Evolutionary conservation across 768 basidiomycete species (phyloP).

Genomic region (Kwoniella sp.): DNA sequence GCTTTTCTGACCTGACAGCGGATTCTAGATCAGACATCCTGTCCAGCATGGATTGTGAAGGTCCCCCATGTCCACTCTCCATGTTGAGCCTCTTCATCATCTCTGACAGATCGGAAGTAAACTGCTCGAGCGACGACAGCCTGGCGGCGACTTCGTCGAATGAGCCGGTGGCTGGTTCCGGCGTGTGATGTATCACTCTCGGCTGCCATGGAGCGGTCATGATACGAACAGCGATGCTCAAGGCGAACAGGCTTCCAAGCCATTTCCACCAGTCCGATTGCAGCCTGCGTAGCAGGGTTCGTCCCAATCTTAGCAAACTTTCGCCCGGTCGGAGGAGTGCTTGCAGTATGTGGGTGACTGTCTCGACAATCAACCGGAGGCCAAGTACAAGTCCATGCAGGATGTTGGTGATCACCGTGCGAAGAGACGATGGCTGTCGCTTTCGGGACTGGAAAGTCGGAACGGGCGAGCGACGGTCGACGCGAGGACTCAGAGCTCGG

Average conservation of each 20-base stretch:
- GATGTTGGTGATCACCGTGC: slow-evolving; percentile 34
- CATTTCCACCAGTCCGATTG: slow-evolving; percentile 40
- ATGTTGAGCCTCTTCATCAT: slow-evolving; percentile 11
- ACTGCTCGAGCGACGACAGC: slow-evolving; percentile 40
- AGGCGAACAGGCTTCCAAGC: slow-evolving; percentile 24
- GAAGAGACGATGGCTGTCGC: slow-evolving; percentile 23
- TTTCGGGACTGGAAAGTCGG: slow-evolving; percentile 24
- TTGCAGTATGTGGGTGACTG: slow-evolving; percentile 6
- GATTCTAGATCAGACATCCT: slow-evolving; percentile 22
- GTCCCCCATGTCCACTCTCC: slow-evolving; percentile 8
- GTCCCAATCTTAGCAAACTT: slow-evolving; percentile 6
- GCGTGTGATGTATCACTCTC: slow-evolving; percentile 9
- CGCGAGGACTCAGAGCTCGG: slow-evolving; percentile 30
- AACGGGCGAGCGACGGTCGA: slow-evolving; percentile 21
- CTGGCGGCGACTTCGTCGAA: slow-evolving; percentile 46
- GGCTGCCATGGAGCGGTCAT: slow-evolving; percentile 18
- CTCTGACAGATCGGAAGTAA: slow-evolving; percentile 30
- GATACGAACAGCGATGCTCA: slow-evolving; percentile 25
- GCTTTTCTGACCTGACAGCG: slow-evolving; percentile 10
- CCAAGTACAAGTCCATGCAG: slow-evolving; percentile 31
- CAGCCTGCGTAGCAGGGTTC: no score
- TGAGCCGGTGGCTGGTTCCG: slow-evolving; percentile 33
- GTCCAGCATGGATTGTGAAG: slow-evolving; percentile 7
- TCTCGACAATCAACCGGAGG: slow-evolving; percentile 28
- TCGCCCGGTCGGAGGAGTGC: slow-evolving; percentile 12